Conservation (phyloP, 257 asterid species). For the Leptodermis oblonga region DNA sequence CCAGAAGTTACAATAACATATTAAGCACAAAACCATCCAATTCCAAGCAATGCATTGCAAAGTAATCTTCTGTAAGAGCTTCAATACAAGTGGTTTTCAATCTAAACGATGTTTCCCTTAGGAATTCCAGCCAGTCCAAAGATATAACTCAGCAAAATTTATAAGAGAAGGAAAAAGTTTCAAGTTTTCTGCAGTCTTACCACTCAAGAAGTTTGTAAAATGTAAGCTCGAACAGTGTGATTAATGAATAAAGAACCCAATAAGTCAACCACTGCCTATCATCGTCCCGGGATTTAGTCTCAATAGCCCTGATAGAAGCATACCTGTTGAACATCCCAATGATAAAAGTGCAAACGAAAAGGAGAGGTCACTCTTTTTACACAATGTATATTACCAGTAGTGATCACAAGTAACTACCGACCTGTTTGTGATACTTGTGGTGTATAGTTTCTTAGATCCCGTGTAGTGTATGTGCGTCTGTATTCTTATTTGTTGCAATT, state of each 20-base stretch:
- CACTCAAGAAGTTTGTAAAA: slow-evolving; percentile 67
- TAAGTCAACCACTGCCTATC: slow-evolving; percentile 96
- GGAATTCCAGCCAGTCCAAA: background rate
- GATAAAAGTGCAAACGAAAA: background rate
- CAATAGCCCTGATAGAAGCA: slow-evolving; percentile 78
- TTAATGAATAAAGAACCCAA: slow-evolving; percentile 88
- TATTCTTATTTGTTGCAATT: too few species aligned
- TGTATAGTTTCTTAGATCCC: too few species aligned
- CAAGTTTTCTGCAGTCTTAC: slow-evolving; percentile 25
- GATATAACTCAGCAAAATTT: background rate
- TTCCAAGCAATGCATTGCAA: too few species aligned
- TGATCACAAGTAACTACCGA: too few species aligned
- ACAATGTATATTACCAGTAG: background rate
- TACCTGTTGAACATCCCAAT: slow-evolving; percentile 36
- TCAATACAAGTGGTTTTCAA: background rate
- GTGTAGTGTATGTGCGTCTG: too few species aligned
- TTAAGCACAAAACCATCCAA: too few species aligned
- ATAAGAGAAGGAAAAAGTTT: background rate
- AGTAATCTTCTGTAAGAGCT: background rate
- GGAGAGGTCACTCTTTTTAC: background rate
- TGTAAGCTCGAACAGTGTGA: slow-evolving; percentile 80
- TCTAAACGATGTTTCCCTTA: background rate
- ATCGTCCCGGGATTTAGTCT: slow-evolving; percentile 62
- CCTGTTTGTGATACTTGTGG: too few species aligned
- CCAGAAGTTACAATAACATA: background rate